Evolutionary conservation across 176 grass and related monocot species (phyloP).

Genomic region (Raddia distichophylla): DNA sequence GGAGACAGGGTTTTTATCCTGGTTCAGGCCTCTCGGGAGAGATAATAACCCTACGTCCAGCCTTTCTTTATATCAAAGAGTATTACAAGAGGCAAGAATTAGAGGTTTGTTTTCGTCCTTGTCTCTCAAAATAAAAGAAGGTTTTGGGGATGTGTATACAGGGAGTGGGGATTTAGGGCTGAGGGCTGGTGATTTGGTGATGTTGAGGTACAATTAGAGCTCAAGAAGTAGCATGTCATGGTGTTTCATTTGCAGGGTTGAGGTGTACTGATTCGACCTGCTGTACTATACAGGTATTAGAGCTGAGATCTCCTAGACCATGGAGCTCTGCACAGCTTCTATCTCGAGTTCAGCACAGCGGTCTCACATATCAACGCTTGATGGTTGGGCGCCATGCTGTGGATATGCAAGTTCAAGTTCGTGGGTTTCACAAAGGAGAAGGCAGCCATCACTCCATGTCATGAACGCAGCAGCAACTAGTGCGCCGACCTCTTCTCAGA

Average conservation of each 20-base stretch:
- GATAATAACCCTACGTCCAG: too few relatives aligned
- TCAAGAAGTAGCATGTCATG: neutral
- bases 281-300: slow-evolving; percentile 11
- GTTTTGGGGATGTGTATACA: neutral
- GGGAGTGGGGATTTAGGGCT: too few relatives aligned
- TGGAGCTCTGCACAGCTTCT: slow-evolving; percentile 77
- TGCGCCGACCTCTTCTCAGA: slow-evolving; percentile 39
- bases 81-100: too few relatives aligned
- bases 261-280: slow-evolving; percentile 21
- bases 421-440: slow-evolving; percentile 36
- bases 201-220: neutral
- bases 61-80: too few relatives aligned
- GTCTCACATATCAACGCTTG: neutral
- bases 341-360: slow-evolving; percentile 43
- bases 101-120: too few relatives aligned
- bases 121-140: too few relatives aligned
- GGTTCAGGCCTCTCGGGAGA: too few relatives aligned
- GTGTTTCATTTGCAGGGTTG: neutral
- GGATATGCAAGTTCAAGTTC: slow-evolving; percentile 32
- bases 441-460: slow-evolving; percentile 36
- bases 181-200: neutral
- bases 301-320: slow-evolving; percentile 14
- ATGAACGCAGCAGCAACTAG: slow-evolving; percentile 50
- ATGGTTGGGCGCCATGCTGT: neutral
- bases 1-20: too few relatives aligned